phyloP scores from a whole-genome alignment of 331 rosid genomes.

The Malus hybrid region DNA sequence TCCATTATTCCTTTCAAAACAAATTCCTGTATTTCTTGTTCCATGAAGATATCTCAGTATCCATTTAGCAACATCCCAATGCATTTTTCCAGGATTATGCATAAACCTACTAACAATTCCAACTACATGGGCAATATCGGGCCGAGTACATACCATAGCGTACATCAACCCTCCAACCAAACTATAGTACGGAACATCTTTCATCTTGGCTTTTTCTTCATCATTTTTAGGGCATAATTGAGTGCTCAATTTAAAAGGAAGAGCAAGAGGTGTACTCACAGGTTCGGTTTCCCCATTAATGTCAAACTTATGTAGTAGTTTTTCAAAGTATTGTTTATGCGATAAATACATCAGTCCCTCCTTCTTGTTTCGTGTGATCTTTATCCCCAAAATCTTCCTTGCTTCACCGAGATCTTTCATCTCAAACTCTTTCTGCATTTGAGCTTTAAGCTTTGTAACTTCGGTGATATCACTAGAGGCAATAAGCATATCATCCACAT shows the following conservation, averaged over 20 bases:
- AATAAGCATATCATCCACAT: background rate
- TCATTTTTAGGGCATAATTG: background rate
- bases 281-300: background rate
- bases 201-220: background rate
- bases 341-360: background rate
- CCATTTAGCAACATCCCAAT: background rate
- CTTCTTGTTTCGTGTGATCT: background rate
- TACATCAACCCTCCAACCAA: background rate
- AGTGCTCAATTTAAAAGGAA: background rate
- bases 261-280: background rate
- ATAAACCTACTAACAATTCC: background rate
- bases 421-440: background rate
- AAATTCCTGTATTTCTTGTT: background rate
- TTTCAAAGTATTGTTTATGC: background rate
- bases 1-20: background rate
- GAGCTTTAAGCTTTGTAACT: background rate
- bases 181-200: background rate
- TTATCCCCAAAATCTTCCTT: background rate
- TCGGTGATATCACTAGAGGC: background rate
- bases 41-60: background rate
- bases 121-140: background rate
- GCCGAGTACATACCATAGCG: background rate
- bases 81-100: background rate
- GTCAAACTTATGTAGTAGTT: background rate
- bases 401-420: background rate